Percentiles rank a stretch among this genome's conserved stretches.
phyloP scores from a whole-genome alignment of 2,329 filamentous ascomycete genomes.

The Fragosphaeria purpurea region DNA sequence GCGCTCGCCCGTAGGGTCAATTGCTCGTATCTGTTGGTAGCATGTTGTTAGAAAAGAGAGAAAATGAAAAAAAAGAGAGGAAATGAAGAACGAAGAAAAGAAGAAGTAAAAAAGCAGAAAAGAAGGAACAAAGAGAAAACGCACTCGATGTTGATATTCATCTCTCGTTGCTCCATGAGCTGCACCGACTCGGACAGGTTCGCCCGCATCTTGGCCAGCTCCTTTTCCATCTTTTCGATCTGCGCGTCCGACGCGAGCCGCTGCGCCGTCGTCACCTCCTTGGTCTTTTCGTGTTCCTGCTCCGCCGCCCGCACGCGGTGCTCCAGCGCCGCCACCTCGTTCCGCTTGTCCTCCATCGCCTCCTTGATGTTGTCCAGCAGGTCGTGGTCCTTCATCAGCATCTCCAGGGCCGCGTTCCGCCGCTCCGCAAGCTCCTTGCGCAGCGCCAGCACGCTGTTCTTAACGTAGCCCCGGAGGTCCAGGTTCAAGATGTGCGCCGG shows the following conservation, averaged over 20 bases:
- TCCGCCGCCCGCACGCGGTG: slow-evolving; percentile 81
- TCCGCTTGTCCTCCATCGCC: slow-evolving; percentile 89
- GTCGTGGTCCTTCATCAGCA: slow-evolving; percentile 91
- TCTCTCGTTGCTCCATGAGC: slow-evolving; percentile 86
- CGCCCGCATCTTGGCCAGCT: slow-evolving; percentile 84
- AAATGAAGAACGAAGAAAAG: too few species aligned
- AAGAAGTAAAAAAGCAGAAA: too few species aligned
- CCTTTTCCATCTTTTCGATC: slow-evolving; percentile 98
- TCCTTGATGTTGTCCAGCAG: slow-evolving; percentile 91
- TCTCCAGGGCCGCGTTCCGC: slow-evolving; percentile 69
- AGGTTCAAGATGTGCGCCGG: slow-evolving; percentile 81
- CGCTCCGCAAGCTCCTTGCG: slow-evolving; percentile 90
- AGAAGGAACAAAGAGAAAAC: slow-evolving; percentile 23
- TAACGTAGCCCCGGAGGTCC: slow-evolving; percentile 75
- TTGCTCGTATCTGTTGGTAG: slow-evolving; percentile 65
- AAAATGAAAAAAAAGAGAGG: not conserved
- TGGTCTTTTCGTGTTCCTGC: slow-evolving; percentile 88
- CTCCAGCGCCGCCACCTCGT: slow-evolving; percentile 83
- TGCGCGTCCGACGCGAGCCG: slow-evolving; percentile 84
- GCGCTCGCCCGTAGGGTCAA: slow-evolving; percentile 73
- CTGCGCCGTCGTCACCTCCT: slow-evolving; percentile 76
- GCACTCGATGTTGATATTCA: slow-evolving; percentile 92
- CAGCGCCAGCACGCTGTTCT: slow-evolving; percentile 65
- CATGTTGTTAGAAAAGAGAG: not conserved
- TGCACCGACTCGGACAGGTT: slow-evolving; percentile 79